Conservation (phyloP, 371 early-diverging fungal genomes). For the Saksenaea oblongispora region DNA sequence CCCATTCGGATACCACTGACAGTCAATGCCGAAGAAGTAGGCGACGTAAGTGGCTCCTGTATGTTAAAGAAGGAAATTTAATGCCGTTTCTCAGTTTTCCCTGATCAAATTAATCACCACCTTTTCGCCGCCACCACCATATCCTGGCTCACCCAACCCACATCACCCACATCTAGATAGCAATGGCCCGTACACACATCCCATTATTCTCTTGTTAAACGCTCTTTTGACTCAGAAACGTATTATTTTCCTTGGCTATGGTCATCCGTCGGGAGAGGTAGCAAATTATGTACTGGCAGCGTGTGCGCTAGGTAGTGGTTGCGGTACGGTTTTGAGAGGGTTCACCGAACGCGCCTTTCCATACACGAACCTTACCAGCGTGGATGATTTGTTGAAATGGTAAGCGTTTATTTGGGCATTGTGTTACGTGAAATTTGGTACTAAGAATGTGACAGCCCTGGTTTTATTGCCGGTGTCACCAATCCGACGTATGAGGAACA, state of each 20-base stretch:
- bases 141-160: slow-evolving; percentile 59
- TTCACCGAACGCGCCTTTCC: slow-evolving; percentile 92
- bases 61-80: not conserved
- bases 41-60: slow-evolving; percentile 66
- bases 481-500: slow-evolving; percentile 94
- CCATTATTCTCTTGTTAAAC: slow-evolving; percentile 84
- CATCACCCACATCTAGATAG: slow-evolving; percentile 88
- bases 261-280: slow-evolving; percentile 89
- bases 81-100: slow-evolving; percentile 60
- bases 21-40: slow-evolving; percentile 86
- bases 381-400: slow-evolving; percentile 84
- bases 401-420: slow-evolving; percentile 19
- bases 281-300: slow-evolving; percentile 93
- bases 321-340: slow-evolving; percentile 83
- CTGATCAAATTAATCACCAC: slow-evolving; percentile 76
- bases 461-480: slow-evolving; percentile 95
- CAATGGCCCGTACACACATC: slow-evolving; percentile 79
- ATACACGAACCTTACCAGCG: slow-evolving; percentile 82
- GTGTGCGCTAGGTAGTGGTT: slow-evolving; percentile 87
- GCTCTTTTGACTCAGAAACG: slow-evolving; percentile 89
- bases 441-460: slow-evolving; percentile 55
- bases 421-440: not conserved
- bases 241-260: slow-evolving; percentile 92
- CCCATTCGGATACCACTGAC: slow-evolving; percentile 88
- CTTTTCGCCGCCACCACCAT: slow-evolving; percentile 54